Evolutionary conservation across 1,284 basidiomycete genomes (phyloP), one percentile per base, ranked within the genome.

Genomic region (Marasmius tenuissimus): DNA sequence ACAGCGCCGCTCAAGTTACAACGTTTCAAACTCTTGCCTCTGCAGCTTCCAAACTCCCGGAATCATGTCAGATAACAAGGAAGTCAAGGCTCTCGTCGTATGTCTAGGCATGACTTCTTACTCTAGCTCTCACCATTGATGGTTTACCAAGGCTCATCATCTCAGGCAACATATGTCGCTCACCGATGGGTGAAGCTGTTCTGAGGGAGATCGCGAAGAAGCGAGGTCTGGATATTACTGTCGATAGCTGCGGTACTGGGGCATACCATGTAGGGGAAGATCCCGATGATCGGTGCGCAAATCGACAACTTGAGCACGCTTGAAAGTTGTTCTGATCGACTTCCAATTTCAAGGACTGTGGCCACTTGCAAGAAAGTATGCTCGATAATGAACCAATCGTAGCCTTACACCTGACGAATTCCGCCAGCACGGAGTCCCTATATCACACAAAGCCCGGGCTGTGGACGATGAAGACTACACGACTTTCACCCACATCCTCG

Each of bases 121-220:
- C 7, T 47, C 60, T 37, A 20, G 40, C 55, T 14, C 52, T 42
- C 12, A 11, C 42, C 20, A 38, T 63, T 37, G 57, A 37, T 38
- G 40, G 12, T 50, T 55, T 49, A 57, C 12, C 50, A 27, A 50
- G 33, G 49, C 10, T 10, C 10, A 27, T n/a, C 35, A 16, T 62
- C 52, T 7, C 16, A 82, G 89, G 90, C 16, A 92, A 92, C 71
- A 91, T 92, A 62, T 91, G 89, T 69, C 85, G 90, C 47, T 91
- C 89, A 37, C 91, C 90, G 1, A 90, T 93, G 84, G 91, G 91
- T 37, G 89, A 92, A 73, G 91, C 89, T 5, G 88, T 92, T 35
- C 78, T 92, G 18, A 75, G 72, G 59, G 79, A 88, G 58, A 78
- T 86, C 61, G 89, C 88, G 5, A 76, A 78, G 57, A 81, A 86